Evolutionary conservation across 805 yeast species (phyloP).

Genomic region (Candida verbasci): DNA sequence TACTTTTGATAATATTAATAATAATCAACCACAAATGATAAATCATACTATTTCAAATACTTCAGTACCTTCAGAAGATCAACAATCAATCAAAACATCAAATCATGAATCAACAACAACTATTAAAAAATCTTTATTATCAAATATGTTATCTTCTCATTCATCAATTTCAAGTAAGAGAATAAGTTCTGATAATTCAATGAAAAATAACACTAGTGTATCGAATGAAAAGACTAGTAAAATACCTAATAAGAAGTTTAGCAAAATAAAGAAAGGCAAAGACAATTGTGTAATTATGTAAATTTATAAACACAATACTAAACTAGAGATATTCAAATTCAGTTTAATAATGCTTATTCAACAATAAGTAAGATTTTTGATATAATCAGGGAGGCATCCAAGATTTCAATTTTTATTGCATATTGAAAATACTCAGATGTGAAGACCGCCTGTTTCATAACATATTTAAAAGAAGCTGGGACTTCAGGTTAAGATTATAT

Average conservation of each 20-base stretch:
- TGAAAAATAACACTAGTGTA: background rate
- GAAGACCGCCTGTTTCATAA: too few species aligned
- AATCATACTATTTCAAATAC: background rate
- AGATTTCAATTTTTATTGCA: too few species aligned
- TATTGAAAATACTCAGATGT: too few species aligned
- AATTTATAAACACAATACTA: too few species aligned
- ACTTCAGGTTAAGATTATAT: too few species aligned
- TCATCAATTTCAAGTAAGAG: background rate
- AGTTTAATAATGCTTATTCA: too few species aligned
- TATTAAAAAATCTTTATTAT: background rate
- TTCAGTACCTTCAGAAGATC: background rate
- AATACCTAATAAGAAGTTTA: constrained; percentile 4
- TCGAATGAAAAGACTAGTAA: background rate
- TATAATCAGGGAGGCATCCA: too few species aligned
- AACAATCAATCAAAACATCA: background rate
- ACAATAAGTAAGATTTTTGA: too few species aligned
- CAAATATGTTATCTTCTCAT: background rate
- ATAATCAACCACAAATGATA: background rate
- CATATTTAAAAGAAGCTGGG: too few species aligned
- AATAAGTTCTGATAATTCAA: background rate
- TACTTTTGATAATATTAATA: background rate
- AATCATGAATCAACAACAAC: background rate
- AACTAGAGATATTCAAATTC: too few species aligned
- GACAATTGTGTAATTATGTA: constrained; percentile 26
- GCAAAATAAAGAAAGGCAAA: constrained; percentile 18